Conservation (phyloP, 2,329 filamentous ascomycete genomes). For the Alternaria metachromatica region DNA sequence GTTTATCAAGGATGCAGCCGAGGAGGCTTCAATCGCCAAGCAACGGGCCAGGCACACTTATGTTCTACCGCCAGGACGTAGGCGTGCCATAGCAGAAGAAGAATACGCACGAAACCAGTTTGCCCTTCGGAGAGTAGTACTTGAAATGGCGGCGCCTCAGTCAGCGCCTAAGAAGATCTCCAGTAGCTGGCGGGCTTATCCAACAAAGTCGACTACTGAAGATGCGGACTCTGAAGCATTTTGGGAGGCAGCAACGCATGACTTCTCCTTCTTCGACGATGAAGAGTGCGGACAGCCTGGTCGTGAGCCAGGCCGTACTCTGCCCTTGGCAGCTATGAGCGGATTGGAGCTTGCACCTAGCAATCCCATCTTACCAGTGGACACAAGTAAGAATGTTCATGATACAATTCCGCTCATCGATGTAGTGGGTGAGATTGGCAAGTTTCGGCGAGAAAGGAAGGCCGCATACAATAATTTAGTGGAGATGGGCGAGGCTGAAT, state of each 20-base stretch:
- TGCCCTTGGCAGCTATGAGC: slow-evolving; percentile 57
- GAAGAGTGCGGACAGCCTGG: slow-evolving; percentile 62
- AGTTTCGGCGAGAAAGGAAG: slow-evolving; percentile 62
- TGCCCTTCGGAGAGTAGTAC: slow-evolving; percentile 61
- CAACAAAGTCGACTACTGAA: slow-evolving; percentile 63
- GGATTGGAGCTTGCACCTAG: slow-evolving; percentile 46
- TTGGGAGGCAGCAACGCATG: slow-evolving; percentile 64
- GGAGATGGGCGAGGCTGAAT: slow-evolving; percentile 37
- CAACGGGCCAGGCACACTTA: slow-evolving; percentile 64
- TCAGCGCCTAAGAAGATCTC: slow-evolving; percentile 44
- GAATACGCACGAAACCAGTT: slow-evolving; percentile 61
- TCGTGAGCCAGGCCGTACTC: slow-evolving; percentile 52
- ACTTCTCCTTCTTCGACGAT: slow-evolving; percentile 68
- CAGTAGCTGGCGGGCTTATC: slow-evolving; percentile 54
- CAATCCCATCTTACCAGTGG: slow-evolving; percentile 13
- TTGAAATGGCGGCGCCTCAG: slow-evolving; percentile 54
- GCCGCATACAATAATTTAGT: slow-evolving; percentile 53
- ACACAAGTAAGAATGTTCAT: slow-evolving; percentile 5
- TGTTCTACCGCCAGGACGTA: slow-evolving; percentile 63
- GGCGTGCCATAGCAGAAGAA: slow-evolving; percentile 56
- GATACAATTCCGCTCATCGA: slow-evolving; percentile 47
- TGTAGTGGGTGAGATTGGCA: slow-evolving; percentile 60
- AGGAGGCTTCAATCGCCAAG: slow-evolving; percentile 60
- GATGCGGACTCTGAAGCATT: slow-evolving; percentile 66
- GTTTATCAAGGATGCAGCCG: slow-evolving; percentile 64